These are phyloP conservation scores for Sporobolomyces phaffii DNA, from an alignment of 768 basidiomycete genomes.

Conservation along the genomic window DNA sequence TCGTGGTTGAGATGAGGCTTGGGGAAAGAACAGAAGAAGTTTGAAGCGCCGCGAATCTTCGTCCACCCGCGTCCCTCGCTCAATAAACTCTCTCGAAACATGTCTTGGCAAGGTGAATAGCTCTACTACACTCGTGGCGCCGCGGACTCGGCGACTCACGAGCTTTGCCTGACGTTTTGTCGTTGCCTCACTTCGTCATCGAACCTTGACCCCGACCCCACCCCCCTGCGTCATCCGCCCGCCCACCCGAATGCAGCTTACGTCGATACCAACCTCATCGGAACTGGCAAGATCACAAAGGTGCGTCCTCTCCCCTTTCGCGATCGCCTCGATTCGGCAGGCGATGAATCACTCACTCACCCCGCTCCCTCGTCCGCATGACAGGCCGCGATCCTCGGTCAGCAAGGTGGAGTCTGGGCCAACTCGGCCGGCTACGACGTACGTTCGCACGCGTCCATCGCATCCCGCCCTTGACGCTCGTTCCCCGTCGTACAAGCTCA, in stretches of 20 bases:
- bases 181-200: background rate
- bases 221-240: background rate
- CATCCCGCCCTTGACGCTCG: background rate
- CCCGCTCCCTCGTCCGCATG: constrained; percentile 69
- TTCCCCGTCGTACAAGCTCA: background rate
- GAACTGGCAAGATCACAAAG: constrained; percentile 54
- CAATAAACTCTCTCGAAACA: constrained; percentile 40
- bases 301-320: constrained; percentile 11
- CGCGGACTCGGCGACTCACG: background rate
- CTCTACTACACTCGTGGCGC: background rate
- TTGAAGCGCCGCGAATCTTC: too few relatives aligned
- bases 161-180: background rate
- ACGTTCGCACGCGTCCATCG: constrained; percentile 42
- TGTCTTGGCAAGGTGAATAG: constrained; percentile 67
- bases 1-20: too few relatives aligned
- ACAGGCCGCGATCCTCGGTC: constrained; percentile 72
- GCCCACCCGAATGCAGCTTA: constrained; percentile 48
- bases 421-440: constrained; percentile 57
- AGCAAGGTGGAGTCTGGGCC: constrained; percentile 73
- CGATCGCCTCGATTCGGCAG: too few relatives aligned
- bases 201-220: background rate
- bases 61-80: too few relatives aligned
- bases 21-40: background rate
- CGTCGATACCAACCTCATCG: constrained; percentile 59
- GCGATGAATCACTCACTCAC: constrained; percentile 68